Evolutionary conservation across 352 stramenopile species (phyloP), one percentile per base, ranked within the genome.

Genomic region (Pythium brassicae): DNA sequence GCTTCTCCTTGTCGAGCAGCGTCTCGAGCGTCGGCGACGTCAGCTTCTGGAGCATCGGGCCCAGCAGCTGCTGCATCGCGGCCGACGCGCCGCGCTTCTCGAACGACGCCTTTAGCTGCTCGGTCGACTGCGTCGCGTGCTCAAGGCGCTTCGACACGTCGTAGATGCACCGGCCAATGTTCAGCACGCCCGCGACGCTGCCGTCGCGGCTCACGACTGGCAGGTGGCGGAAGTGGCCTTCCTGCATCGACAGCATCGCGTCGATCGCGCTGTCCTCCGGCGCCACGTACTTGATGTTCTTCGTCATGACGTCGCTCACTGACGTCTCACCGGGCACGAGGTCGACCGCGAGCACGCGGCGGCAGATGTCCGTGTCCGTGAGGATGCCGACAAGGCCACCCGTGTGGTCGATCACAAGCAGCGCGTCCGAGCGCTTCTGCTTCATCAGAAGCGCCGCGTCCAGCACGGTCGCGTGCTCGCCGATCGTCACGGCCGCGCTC

Each of bases 91-190:
- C 78, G 25, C 76, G 86, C 57, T 87, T 87, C 50, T 93, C 81
- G 15, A 94, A 62, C 1, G 81, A 91, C 22, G 83, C 77, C 63
- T 94, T 91, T 15, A 96, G 62, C 59, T 93, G 78, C 47, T 96
- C 82, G 3, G 79, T 93, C 1, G 86, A 94, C 50, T 87, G 66
- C 32, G 75, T 92, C 7, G 83, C 86, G 50, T 93, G 88, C 62
- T 99, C 97, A 4, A 99, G 78, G 8, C 97, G 97, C 63, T 91
- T 92, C 3, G 98, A 99, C 0, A 98, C 96, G 63, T 99, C 97
- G 73, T 99, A 98, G 51, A 99, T 85, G 59, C 97, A 99, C 60
- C 98, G 98, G 17, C 95, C 96, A 74, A 99, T 99, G 74, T 99
- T 98, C 29, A 99, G 70, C 29, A 99, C 74, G 51, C 97, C 97